Evolutionary conservation across 495 filamentous ascomycete species (phyloP).

Genomic region (Copromyces sp.): DNA sequence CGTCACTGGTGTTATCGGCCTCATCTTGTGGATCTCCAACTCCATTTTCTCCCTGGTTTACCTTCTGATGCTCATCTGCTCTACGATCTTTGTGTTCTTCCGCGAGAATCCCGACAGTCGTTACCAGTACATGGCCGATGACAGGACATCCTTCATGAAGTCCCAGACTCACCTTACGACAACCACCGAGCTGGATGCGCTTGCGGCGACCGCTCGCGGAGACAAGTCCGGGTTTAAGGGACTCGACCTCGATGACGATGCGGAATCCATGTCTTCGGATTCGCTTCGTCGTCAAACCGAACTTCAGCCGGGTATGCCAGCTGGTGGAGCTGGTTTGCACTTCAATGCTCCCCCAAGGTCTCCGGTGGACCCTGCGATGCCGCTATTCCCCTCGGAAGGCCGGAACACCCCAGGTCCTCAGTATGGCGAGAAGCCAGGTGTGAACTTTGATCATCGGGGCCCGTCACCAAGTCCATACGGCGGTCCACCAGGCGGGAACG

Average conservation of each 20-base stretch:
- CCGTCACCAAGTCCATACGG: constrained; percentile 12
- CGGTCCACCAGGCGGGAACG: constrained; percentile 1
- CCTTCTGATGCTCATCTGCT: constrained; percentile 76
- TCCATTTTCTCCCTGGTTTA: constrained; percentile 77
- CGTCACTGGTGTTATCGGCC: constrained; percentile 86
- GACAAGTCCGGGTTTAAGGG: constrained; percentile 66
- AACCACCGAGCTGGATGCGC: constrained; percentile 85
- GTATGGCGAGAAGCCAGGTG: constrained; percentile 3
- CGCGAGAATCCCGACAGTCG: constrained; percentile 94
- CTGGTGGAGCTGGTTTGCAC: neutral
- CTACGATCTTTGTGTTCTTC: constrained; percentile 72
- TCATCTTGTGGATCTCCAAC: constrained; percentile 91
- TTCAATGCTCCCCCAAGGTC: constrained; percentile 38
- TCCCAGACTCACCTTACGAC: constrained; percentile 74
- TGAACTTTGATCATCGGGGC: constrained; percentile 6
- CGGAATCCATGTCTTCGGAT: constrained; percentile 51
- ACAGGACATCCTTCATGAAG: constrained; percentile 97
- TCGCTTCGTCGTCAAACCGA: constrained; percentile 19
- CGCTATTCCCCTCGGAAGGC: constrained; percentile 42
- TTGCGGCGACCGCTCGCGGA: constrained; percentile 87
- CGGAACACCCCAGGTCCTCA: constrained; percentile 9
- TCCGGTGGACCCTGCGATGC: constrained; percentile 54
- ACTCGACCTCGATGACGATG: constrained; percentile 69
- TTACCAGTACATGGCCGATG: constrained; percentile 95
- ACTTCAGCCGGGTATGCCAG: neutral